Evolutionary conservation across 1,139 yeast genomes (phyloP).

Genomic region (Kodamaea anthophila): DNA sequence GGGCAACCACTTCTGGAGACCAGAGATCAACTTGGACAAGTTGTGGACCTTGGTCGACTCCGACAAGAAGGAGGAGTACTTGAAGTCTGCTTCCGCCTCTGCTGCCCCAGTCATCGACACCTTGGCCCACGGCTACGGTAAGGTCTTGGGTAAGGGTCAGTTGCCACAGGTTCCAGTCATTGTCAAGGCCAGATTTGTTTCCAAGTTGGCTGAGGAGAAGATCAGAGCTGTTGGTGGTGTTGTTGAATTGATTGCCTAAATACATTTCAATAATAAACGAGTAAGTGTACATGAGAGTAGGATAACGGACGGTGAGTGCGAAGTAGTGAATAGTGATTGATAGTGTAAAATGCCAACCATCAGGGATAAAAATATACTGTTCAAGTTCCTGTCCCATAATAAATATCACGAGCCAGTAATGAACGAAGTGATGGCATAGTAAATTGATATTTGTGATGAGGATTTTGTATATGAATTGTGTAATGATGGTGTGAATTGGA

Average conservation of each 20-base stretch:
- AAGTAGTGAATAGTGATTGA: no score
- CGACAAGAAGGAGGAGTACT: conserved; percentile 92
- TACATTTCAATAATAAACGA: no score
- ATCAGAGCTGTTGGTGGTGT: conserved; percentile 99
- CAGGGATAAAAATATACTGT: no score
- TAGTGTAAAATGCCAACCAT: no score
- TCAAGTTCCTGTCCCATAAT: no score
- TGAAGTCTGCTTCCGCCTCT: conserved; percentile 75
- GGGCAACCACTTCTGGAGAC: conserved; percentile 94
- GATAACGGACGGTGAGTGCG: no score
- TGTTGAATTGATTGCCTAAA: conserved; percentile 96
- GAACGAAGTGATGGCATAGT: no score
- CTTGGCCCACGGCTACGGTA: conserved; percentile 99
- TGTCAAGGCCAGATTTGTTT: conserved; percentile 98
- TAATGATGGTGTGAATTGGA: no score
- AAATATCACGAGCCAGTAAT: no score
- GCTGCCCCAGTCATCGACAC: conserved; percentile 99
- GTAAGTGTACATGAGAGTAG: no score
- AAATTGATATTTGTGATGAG: no score
- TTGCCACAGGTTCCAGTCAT: conserved; percentile 97
- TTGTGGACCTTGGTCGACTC: conserved; percentile 96
- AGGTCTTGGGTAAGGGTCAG: conserved; percentile 99
- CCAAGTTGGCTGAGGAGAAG: conserved; percentile 99
- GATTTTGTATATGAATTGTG: no score
- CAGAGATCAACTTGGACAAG: conserved; percentile 97